Base-by-base conservation (phyloP, 2,329 filamentous ascomycete species). In the Fusarium sp. region DNA sequence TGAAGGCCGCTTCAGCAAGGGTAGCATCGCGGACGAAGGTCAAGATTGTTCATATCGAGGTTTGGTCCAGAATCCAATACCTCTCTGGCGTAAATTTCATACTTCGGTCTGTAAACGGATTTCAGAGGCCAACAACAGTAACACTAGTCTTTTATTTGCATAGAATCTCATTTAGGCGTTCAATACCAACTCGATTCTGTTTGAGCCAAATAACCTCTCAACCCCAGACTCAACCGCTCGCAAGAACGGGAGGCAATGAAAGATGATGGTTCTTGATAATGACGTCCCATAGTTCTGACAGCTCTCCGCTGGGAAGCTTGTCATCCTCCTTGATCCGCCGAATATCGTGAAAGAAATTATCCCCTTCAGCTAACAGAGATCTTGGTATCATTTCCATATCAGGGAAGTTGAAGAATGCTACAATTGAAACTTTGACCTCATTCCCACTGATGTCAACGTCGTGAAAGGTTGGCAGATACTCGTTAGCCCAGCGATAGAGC, bases 371-470 rank as follows among this genome's bases (percentile, higher is more conserved):
- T 0, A 6, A 5, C 3, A 42, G 5, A 8, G 26, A 52, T 9
- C 40, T 28, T 1, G 62, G 53, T 39, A 65, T 65, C 2, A 17
- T 33, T 26, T 47, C 43, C 62, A 53, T 65, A 4, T 65, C 60
- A 1, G 62, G 62, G 3, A 65, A 65, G 38, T 65, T 65, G 8
- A 65, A 65, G 14, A 65, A 65, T 2, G 60, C 62, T 7, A 65
- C 62, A 2, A 65, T 65, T 2, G 62, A 65, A 4, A 60, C 60
- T 4, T 65, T 65, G 13, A 49, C 39, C 3, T 59, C 38, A 4
- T 49, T 17, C 1, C 47, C 62, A 5, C 62, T 59, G n/a, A 59
- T 54, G 4, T 65, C 60, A 10, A 65, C 47, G 4, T 65, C 44
- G 1, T 34, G 43, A 5, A 65, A 54, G 2, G 40, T 64, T 2